Base-by-base conservation (phyloP, 768 basidiomycete genomes). In the Myochromella boudieri region DNA sequence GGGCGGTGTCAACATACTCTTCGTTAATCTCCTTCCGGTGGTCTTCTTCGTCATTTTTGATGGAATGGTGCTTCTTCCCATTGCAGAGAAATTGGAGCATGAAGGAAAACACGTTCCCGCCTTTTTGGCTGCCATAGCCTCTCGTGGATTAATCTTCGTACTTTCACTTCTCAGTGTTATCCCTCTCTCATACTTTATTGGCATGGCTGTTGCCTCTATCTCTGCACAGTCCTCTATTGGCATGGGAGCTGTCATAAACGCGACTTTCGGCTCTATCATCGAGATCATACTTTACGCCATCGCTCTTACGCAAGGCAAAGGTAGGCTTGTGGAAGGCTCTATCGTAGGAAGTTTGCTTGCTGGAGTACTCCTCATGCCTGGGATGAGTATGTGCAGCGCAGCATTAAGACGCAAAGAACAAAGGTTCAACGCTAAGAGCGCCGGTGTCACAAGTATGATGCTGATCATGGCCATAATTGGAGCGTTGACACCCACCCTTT, bases 391-490 rank as follows among this genome's bases (percentile, higher is more conserved):
- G 97, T 85, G 87, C 58, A 87, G 87, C 28, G 90, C 88, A 6
- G 97, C 97, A 0, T 54, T 97, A 48, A 76, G 82, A 60, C 75
- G 87, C 61, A 99, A 99, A 70, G 97, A 99, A 66, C 92, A 95
- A 63, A 91, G 84, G 56, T 99, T 99, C 75, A 99, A 99, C 60
- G 97, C 97, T n/a, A 97, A 92, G 73, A 93, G 90, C 59, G 97
- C 97, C 5, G 91, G 97, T 28, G 97, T 99, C 12, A 99, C 97
- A 0, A 97, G 94, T 63, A 97, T 97, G 74, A 95, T 99, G 91
- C 67, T 99, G 64, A 98, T 99, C 69, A 98, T 98, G 95, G 97
- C 97, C 10, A 91, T 99, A 64, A 95, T 99, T 51, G 97, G 97
- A 10, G 91, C 91, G 1, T 72, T 99, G 48, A 83, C 93, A 0